Conservation (phyloP, 2,329 filamentous ascomycete genomes). For the Talaromyces sp. region DNA sequence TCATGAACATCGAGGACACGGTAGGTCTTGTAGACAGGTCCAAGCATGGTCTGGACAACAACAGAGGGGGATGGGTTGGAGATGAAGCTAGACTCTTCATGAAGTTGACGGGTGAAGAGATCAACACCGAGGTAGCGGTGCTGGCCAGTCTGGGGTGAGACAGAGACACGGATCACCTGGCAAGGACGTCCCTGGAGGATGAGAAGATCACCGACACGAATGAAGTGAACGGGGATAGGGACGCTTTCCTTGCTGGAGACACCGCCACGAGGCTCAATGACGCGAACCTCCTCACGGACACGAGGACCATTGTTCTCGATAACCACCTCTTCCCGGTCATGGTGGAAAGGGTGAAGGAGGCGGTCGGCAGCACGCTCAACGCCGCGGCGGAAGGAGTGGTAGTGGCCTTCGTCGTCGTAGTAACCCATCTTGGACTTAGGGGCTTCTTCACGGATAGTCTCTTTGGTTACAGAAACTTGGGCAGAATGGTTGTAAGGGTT, state of each 20-base stretch:
- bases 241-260: slow-evolving; percentile 68
- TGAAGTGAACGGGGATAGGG: slow-evolving; percentile 98
- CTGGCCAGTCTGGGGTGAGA: slow-evolving; percentile 94
- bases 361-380: slow-evolving; percentile 62
- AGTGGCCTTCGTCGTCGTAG: slow-evolving; percentile 73
- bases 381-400: slow-evolving; percentile 69
- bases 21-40: slow-evolving; percentile 99
- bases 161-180: slow-evolving; percentile 99
- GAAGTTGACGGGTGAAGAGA: slow-evolving; percentile 98
- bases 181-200: slow-evolving; percentile 98
- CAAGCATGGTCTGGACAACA: slow-evolving; percentile 98
- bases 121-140: slow-evolving; percentile 99
- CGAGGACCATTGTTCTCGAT: slow-evolving; percentile 41
- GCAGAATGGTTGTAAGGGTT: slow-evolving; percentile 28
- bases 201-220: slow-evolving; percentile 96
- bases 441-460: slow-evolving; percentile 49
- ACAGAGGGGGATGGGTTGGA: slow-evolving; percentile 95
- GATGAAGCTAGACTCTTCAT: slow-evolving; percentile 97
- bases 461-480: slow-evolving; percentile 48
- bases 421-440: slow-evolving; percentile 66
- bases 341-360: slow-evolving; percentile 58
- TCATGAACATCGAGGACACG: slow-evolving; percentile 96
- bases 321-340: slow-evolving; percentile 41
- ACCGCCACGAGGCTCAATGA: slow-evolving; percentile 48
- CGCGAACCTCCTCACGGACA: slow-evolving; percentile 46